Base-by-base conservation (phyloP, 495 filamentous ascomycete genomes). In the Geopyxis carbonaria region DNA sequence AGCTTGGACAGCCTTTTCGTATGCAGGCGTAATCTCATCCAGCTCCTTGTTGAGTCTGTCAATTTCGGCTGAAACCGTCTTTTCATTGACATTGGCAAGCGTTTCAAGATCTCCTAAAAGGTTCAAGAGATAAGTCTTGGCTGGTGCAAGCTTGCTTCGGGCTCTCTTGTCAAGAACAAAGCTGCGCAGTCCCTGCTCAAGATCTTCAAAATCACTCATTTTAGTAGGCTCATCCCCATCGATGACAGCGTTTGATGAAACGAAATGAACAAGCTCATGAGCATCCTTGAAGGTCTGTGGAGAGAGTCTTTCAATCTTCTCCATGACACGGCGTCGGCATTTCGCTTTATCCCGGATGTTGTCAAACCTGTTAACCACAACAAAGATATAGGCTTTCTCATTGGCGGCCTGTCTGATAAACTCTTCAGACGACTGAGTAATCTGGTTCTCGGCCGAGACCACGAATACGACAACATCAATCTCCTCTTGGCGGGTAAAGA, bases 381-480 rank as follows among this genome's bases (percentile, higher is more conserved):
- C 89, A 64, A 97, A 97, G 47, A 97, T 87, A 52, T 97, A 95
- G 9, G 87, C 87, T 55, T 97, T 97, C 55, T 97, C 89, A 31
- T 84, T 73, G 10, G 89, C 91, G 7, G 89, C 89, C 40, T 86
- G 86, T 63, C 80, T 74, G 44, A 97, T 93, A 55, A 97, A 97
- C 45, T 97, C 85, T 55, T 83, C 93, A 8, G 91, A 86, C 2
- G 87, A 89, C 34, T 85, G 70, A 1, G 89, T 97, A 57, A 97
- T 95, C 57, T 94, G 91, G 50, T 97, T 95, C 27, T 84, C 85
- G 10, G 91, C 89, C 22, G 83, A 92, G 8, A 97, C 91, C 18
- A 97, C 89, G 44, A 95, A 97, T 1, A 97, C 89, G 15, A 97
- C 91, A 3, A 97, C 89, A 59, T 97, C 89, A 42, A 97, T 95